These are phyloP conservation scores for Leptographium lundbergii DNA, from an alignment of 2,329 filamentous ascomycete species.

Conservation along the genomic window DNA sequence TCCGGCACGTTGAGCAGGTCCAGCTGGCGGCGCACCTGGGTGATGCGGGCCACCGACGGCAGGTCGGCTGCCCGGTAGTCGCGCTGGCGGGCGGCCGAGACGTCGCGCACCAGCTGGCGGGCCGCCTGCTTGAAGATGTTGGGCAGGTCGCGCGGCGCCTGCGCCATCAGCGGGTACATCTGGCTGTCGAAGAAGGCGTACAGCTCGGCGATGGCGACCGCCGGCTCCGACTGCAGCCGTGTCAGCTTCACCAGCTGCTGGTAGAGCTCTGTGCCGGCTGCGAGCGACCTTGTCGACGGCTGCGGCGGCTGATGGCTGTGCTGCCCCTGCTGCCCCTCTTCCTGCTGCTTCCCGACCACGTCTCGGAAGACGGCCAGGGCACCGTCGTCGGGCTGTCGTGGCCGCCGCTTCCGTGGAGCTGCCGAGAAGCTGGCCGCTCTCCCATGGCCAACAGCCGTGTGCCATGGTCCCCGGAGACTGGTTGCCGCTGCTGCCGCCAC, in stretches of 20 bases:
- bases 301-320: neutral
- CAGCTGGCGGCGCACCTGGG: conserved; percentile 22
- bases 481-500: neutral
- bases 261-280: conserved; percentile 14
- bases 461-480: conserved; percentile 4
- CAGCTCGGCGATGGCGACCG: conserved; percentile 10
- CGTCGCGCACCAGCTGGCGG: conserved; percentile 18
- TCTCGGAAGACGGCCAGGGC: conserved; percentile 13
- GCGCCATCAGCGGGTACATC: conserved; percentile 19
- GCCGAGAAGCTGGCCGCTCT: neutral
- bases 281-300: neutral
- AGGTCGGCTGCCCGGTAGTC: conserved; percentile 19
- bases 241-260: conserved; percentile 17
- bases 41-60: conserved; percentile 26
- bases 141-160: conserved; percentile 15
- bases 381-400: conserved; percentile 2
- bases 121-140: conserved; percentile 19
- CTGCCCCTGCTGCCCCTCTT: neutral
- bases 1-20: conserved; percentile 19
- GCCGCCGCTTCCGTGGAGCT: neutral
- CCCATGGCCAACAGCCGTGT: neutral
- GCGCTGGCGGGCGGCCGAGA: conserved; percentile 19
- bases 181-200: conserved; percentile 21
- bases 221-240: conserved; percentile 15
- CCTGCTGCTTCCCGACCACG: conserved; percentile 3